Evolutionary conservation across 1,284 basidiomycete species (phyloP), one percentile per base, ranked within the genome.

Genomic region (Peniophora sp.): DNA sequence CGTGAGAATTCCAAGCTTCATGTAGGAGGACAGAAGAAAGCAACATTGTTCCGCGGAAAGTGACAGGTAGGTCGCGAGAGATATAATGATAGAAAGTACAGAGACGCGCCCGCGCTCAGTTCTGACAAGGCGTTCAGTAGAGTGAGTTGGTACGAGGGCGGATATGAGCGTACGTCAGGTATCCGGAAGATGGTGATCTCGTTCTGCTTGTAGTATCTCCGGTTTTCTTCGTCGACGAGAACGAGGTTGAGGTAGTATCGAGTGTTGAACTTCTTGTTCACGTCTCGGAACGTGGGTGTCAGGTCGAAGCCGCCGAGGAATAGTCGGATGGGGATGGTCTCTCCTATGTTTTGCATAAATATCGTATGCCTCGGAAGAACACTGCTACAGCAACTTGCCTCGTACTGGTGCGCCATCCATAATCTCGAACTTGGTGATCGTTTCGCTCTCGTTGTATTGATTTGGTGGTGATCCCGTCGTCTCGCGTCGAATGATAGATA

Each of bases 341-440:
- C 96, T 48, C 94, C 93, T 92, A n/a, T n/a, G 57, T 0, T 55
- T 49, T 51, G 49, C 14, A 24, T 10, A 32, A 22, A 22, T 41
- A n/a, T 48, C 11, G 52, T 34, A 19, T 52, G 14, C 23, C 23
- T 36, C 1, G 38, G 24, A 12, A 5, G 45, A 44, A 20, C 23
- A 43, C 14, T 23, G 23, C 8, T 23, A 34, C 11, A 46, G 50
- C 22, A 2, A 61, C 76, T 48, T 54, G 84, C 92, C 92, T 70
- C 94, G 79, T 17, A 97, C 93, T 1, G 93, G 93, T 3, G 93
- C 92, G 8, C 93, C 94, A 65, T 97, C 94, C 96, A 98, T 97
- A 61, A 99, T 98, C 69, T 98, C 96, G 64, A 97, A 98, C 69
- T 99, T 99, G 24, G 97, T 98, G 61, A 99, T 99, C 3, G 96